Evolutionary conservation across 2,329 filamentous ascomycete species (phyloP), one percentile per base, ranked within the genome.

Genomic region (Neopestalotiopsis rosae): DNA sequence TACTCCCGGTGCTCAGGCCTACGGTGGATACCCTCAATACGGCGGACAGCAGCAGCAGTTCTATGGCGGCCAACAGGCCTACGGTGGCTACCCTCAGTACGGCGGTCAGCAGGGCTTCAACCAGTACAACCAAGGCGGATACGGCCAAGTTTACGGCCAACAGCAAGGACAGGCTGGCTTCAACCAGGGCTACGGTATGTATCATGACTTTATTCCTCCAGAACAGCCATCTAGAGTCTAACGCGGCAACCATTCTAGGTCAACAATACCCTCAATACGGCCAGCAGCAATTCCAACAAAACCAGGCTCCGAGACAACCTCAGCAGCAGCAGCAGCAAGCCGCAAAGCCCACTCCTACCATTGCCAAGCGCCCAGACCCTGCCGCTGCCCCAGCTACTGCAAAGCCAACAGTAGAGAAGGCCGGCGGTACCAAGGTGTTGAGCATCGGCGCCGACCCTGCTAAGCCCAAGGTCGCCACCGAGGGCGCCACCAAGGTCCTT

Each of bases 1-100:
- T 83, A 89, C 91, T 62, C 94, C 93, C 20, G 89, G 89, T 64
- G 91, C 91, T 63, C 92, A 94, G 79, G 82, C 83, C 70, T 94
- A 87, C 75, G 89, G 85, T 67, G 85, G 89, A 71, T 87, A 84
- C 67, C 42, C 42, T 28, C 83, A 81, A 72, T 91, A 86, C 74
- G 83, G 34, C 10, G 34, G 83, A 62, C 84, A 82, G 56, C 87
- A 89, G 57, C 87, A 89, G 73, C 87, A 89, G 71, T 88, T 89
- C 74, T 81, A 79, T 45, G 78, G 78, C 58, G 81, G 83, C 68
- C 81, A 84, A 69, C 79, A 78, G 64, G 83, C 83, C 70, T 91
- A 91, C 71, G 86, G 89, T 28, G 24, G 24, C 74, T 86, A 87
- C 72, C 85, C 86, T 69, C 82, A 85, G 69, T 87, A 87, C 73